phyloP scores from a whole-genome alignment of 129 eudicot genomes.

The Saposhnikovia divaricata region DNA sequence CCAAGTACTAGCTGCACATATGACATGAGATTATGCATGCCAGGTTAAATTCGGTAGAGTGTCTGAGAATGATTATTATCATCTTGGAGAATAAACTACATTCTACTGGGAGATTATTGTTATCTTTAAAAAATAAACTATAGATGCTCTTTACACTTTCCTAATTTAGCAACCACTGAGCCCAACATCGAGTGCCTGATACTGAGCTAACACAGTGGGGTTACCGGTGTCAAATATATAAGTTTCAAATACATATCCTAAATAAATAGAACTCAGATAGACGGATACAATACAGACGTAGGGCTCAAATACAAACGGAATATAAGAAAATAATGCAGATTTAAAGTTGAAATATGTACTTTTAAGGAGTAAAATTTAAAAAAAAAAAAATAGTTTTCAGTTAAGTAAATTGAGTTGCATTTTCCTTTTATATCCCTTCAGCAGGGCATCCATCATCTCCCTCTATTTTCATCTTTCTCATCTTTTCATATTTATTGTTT shows the following conservation, averaged over 20 bases:
- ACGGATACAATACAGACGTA: neutral
- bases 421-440: neutral
- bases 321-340: neutral
- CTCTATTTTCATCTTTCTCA: neutral
- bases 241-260: neutral
- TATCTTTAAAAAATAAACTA: neutral
- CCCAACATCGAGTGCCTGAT: neutral
- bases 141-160: neutral
- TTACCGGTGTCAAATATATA: neutral
- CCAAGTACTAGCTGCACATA: neutral
- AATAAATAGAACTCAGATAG: neutral
- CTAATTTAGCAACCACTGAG: neutral
- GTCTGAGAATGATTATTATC: neutral
- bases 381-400: neutral
- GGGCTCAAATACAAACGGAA: neutral
- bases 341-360: neutral
- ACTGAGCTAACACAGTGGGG: neutral
- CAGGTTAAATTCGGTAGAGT: no score
- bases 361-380: neutral
- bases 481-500: neutral
- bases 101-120: no score
- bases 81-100: no score
- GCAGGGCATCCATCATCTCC: neutral
- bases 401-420: neutral
- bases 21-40: neutral